These are phyloP conservation scores for Fomitopsis schrenkii DNA, from an alignment of 1,284 basidiomycete genomes.

Conservation along the genomic window DNA sequence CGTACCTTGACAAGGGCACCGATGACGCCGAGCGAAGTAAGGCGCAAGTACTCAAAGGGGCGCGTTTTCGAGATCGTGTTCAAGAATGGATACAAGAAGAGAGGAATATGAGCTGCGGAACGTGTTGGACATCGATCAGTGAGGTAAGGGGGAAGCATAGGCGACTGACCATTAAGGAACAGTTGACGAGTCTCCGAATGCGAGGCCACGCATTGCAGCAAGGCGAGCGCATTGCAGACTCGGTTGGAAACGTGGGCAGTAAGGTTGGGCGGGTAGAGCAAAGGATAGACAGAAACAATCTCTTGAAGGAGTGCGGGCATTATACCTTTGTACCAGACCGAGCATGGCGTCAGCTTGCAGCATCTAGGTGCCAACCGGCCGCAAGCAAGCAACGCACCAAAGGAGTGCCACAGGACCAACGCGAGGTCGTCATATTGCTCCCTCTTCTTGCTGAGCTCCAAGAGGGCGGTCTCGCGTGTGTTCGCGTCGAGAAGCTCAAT, in stretches of 20 bases:
- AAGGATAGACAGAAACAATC: conserved; percentile 97
- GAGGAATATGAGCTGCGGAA: conserved; percentile 86
- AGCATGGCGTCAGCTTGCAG: not conserved
- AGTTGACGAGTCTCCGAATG: conserved; percentile 91
- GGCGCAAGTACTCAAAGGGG: conserved; percentile 97
- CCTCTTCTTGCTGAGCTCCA: conserved; percentile 98
- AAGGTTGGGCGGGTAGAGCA: conserved; percentile 92
- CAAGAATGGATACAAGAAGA: conserved; percentile 98
- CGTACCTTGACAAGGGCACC: conserved; percentile 94
- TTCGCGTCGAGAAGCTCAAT: conserved; percentile 78
- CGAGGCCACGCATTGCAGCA: conserved; percentile 96
- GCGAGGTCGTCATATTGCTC: conserved; percentile 99
- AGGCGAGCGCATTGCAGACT: conserved; percentile 97
- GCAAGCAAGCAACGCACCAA: conserved; percentile 59
- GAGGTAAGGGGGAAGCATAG: not conserved
- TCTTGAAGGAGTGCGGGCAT: conserved; percentile 99
- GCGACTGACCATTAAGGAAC: conserved; percentile 75
- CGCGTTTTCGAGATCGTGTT: conserved; percentile 99
- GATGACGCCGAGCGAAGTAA: conserved; percentile 97
- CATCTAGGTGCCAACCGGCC: not conserved
- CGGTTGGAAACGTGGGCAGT: conserved; percentile 99
- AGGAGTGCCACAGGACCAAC: conserved; percentile 97
- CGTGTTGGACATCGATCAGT: conserved; percentile 4
- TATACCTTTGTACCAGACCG: conserved; percentile 57
- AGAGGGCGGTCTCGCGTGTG: conserved; percentile 81